phyloP scores from a whole-genome alignment of 1,284 basidiomycete species.

The Trichosporon sp. region DNA sequence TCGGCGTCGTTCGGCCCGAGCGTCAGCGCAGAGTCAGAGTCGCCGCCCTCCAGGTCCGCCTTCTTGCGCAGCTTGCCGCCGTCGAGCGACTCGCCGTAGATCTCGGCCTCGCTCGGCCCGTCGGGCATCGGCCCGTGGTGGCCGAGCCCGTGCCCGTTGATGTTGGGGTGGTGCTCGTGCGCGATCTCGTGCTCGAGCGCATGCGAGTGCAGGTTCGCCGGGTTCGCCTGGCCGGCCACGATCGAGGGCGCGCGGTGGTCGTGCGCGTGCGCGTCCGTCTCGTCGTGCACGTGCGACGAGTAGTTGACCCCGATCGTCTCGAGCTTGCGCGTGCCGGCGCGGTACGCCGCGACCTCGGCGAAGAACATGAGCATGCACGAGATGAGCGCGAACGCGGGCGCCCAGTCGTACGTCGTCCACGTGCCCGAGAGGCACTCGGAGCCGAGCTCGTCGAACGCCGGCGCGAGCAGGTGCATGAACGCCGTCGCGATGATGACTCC shows the following conservation, averaged over 20 bases:
- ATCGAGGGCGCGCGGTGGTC: conserved; percentile 54
- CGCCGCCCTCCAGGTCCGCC: neutral
- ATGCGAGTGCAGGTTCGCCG: conserved; percentile 26
- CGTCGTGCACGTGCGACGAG: conserved; percentile 53
- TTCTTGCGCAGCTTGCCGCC: neutral
- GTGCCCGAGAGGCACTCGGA: conserved; percentile 66
- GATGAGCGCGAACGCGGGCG: conserved; percentile 71
- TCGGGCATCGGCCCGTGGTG: conserved; percentile 5
- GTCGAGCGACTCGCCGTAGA: neutral
- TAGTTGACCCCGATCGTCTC: conserved; percentile 39
- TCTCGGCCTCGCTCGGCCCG: conserved; percentile 13
- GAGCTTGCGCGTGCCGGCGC: conserved; percentile 51
- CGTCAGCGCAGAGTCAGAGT: conserved; percentile 19
- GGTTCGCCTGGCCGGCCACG: conserved; percentile 24
- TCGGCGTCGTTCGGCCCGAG: conserved; percentile 29
- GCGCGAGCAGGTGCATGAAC: conserved; percentile 78
- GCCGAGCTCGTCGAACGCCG: conserved; percentile 66
- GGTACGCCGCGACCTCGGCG: conserved; percentile 76
- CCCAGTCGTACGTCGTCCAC: conserved; percentile 74
- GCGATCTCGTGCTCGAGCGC: conserved; percentile 9
- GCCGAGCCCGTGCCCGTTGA: conserved; percentile 1
- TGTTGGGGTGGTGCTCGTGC: conserved; percentile 9
- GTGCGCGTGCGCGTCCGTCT: conserved; percentile 58
- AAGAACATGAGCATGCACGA: conserved; percentile 80
- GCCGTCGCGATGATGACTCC: conserved; percentile 91